Evolutionary conservation across 2,329 filamentous ascomycete genomes (phyloP).

Genomic region (Nakataea oryzae): DNA sequence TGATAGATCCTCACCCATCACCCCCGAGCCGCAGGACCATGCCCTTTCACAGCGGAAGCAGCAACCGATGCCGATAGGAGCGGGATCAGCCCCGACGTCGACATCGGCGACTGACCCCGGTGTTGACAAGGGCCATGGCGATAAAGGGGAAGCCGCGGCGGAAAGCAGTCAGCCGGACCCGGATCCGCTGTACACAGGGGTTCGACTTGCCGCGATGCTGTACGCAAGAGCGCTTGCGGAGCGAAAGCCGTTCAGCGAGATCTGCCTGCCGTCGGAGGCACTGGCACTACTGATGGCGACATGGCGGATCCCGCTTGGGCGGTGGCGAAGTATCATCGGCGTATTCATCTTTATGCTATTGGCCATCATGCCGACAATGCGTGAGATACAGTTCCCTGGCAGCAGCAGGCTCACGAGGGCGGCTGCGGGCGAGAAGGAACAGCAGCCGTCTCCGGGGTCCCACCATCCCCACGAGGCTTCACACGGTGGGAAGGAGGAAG

Average conservation of each 20-base stretch:
- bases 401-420: background rate
- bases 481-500: background rate
- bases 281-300: constrained; percentile 26
- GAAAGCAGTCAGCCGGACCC: constrained; percentile 13
- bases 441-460: background rate
- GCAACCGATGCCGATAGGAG: background rate
- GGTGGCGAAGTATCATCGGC: constrained; percentile 30
- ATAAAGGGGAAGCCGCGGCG: too few species aligned
- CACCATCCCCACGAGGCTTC: background rate
- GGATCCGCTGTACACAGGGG: constrained; percentile 33
- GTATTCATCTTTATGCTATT: constrained; percentile 31
- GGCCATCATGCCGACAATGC: constrained; percentile 26
- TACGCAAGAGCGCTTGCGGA: constrained; percentile 33
- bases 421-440: background rate
- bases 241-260: constrained; percentile 25
- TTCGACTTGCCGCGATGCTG: constrained; percentile 32
- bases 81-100: constrained; percentile 16
- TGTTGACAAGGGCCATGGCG: background rate
- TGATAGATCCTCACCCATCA: constrained; percentile 11
- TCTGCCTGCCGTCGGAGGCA: constrained; percentile 26
- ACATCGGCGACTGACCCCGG: constrained; percentile 24
- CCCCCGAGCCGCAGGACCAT: background rate
- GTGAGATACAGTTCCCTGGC: background rate
- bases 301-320: constrained; percentile 28
- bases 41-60: background rate